phyloP scores from a whole-genome alignment of 169 alveolate species.

The Plasmodium gonderi region DNA sequence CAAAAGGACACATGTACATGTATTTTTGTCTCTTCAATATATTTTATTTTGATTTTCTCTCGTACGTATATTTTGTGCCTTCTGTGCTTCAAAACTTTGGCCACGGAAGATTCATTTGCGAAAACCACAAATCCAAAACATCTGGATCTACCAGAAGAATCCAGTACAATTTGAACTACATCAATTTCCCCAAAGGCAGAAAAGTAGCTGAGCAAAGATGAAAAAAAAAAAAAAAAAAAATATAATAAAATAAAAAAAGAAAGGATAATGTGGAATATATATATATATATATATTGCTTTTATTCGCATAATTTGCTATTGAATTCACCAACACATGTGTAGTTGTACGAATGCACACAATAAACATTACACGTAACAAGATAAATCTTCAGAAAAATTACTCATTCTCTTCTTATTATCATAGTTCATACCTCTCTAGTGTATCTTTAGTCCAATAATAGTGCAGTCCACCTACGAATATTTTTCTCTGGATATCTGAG shows the following conservation, averaged over 20 bases:
- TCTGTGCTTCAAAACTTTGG: constrained; percentile 55
- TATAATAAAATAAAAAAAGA: background rate
- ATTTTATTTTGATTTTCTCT: background rate
- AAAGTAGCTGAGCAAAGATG: constrained; percentile 24
- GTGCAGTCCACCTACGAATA: constrained; percentile 60
- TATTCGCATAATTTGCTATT: background rate
- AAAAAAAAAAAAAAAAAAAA: background rate
- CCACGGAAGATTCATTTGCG: constrained; percentile 44
- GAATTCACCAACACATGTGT: background rate
- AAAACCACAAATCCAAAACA: constrained; percentile 69
- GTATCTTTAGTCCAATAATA: constrained; percentile 72
- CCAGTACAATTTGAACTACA: constrained; percentile 59
- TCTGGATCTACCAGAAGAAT: constrained; percentile 64
- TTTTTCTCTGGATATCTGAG: constrained; percentile 59
- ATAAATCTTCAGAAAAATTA: background rate
- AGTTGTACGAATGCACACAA: background rate
- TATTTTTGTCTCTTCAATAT: background rate
- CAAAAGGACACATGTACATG: background rate
- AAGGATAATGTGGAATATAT: background rate
- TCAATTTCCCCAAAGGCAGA: constrained; percentile 54
- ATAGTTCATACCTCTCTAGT: constrained; percentile 37
- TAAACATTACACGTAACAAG: background rate
- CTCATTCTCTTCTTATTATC: background rate
- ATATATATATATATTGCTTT: background rate
- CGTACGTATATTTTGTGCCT: constrained; percentile 54